A percentile compares a stretch with the other conserved stretches of the same genome.
These are phyloP conservation scores for Pyrenochaeta sp. DNA, from an alignment of 2,329 filamentous ascomycete species.

Conservation along the genomic window DNA sequence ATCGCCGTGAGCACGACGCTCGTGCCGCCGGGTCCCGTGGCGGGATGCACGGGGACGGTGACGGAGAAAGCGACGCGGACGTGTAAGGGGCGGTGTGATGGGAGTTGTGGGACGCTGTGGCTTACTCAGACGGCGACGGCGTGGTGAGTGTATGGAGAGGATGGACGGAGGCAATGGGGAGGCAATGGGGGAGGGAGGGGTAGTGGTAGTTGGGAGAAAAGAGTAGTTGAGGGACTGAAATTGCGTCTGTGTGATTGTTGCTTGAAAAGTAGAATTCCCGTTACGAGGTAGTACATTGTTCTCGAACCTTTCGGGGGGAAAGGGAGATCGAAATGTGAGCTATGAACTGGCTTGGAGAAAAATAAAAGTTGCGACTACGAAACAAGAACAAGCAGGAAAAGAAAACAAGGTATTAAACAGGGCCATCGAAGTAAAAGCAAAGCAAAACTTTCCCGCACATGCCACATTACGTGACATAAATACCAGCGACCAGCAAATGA, in stretches of 20 bases:
- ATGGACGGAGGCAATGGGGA: too few species aligned
- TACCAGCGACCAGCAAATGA: too few species aligned
- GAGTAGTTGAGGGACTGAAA: too few species aligned
- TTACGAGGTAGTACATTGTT: too few species aligned
- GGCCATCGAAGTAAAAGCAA: too few species aligned
- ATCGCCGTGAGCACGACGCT: constrained; percentile 16
- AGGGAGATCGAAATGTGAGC: background rate
- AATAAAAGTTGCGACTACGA: too few species aligned
- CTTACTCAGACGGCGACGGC: constrained; percentile 22
- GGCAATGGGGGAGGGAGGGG: too few species aligned
- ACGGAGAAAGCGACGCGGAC: constrained; percentile 13
- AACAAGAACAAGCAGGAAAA: background rate
- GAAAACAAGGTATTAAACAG: background rate
- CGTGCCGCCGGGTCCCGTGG: constrained; percentile 15
- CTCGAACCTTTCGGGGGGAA: background rate
- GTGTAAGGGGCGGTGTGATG: constrained; percentile 20
- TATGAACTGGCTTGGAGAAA: background rate
- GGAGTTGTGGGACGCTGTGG: constrained; percentile 22
- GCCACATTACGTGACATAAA: too few species aligned
- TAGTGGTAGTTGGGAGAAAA: too few species aligned
- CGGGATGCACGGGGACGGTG: constrained; percentile 17
- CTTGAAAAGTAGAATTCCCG: too few species aligned
- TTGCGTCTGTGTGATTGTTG: too few species aligned
- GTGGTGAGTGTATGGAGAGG: constrained; percentile 12
- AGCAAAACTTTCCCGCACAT: too few species aligned